Percentiles rank a stretch among this genome's conserved stretches.
Evolutionary conservation across 768 basidiomycete species (phyloP).

Genomic region (Mycena rosella): DNA sequence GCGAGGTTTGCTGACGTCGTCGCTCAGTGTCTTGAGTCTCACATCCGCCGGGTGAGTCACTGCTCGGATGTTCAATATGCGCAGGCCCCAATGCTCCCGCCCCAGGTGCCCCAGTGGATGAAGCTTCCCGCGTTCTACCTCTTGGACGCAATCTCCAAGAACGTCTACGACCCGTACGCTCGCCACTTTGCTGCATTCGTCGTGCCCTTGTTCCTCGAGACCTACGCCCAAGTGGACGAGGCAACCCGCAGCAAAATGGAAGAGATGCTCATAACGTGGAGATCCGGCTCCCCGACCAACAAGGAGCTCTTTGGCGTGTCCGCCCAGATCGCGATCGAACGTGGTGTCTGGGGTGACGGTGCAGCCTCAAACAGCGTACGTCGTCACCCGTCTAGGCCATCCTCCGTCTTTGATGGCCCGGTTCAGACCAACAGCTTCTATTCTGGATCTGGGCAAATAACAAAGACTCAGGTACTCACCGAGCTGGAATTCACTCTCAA

Average conservation of each 20-base stretch:
- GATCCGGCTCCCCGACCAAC: slow-evolving; percentile 83
- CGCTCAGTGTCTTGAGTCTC: slow-evolving; percentile 84
- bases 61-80: slow-evolving; percentile 50
- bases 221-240: slow-evolving; percentile 89
- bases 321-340: slow-evolving; percentile 87
- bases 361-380: slow-evolving; percentile 57
- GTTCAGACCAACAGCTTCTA: slow-evolving; percentile 49
- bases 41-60: slow-evolving; percentile 89
- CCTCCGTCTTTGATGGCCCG: slow-evolving; percentile 23
- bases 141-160: slow-evolving; percentile 97
- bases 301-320: slow-evolving; percentile 88
- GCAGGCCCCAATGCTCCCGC: slow-evolving; percentile 42
- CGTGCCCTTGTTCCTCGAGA: slow-evolving; percentile 86
- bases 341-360: slow-evolving; percentile 81
- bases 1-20: slow-evolving; percentile 83
- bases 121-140: slow-evolving; percentile 96
- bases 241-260: slow-evolving; percentile 94
- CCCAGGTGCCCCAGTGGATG: slow-evolving; percentile 88
- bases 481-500: slow-evolving; percentile 87
- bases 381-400: slow-evolving; percentile 34
- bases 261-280: slow-evolving; percentile 97
- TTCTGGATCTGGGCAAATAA: slow-evolving; percentile 62
- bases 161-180: slow-evolving; percentile 94
- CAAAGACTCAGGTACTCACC: slow-evolving; percentile 83
- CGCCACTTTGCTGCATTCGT: slow-evolving; percentile 86